phyloP scores from a whole-genome alignment of 495 filamentous ascomycete genomes.

The Lentithecium fluviatile region DNA sequence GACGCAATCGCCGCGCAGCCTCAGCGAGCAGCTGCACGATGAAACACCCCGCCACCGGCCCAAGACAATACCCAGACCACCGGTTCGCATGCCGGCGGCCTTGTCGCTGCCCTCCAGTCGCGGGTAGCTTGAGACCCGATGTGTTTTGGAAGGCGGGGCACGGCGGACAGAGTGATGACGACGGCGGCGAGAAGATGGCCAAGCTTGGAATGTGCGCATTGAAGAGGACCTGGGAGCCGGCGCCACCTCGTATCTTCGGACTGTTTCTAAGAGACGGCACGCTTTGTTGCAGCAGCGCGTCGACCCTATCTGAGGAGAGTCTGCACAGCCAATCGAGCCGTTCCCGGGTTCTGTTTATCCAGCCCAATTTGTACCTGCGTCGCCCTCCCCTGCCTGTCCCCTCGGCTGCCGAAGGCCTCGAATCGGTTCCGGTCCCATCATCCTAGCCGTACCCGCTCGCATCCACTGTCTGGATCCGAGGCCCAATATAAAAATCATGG shows the following conservation, averaged over 20 bases:
- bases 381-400: neutral
- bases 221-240: neutral
- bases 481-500: constrained; percentile 10
- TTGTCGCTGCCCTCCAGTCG: constrained; percentile 1
- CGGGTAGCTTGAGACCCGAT: constrained; percentile 5
- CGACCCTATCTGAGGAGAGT: too few relatives aligned
- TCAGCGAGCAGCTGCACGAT: neutral
- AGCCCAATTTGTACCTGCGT: constrained; percentile 1
- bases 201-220: neutral
- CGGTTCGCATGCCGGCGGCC: constrained; percentile 12
- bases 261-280: neutral
- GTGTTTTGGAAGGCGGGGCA: constrained; percentile 1
- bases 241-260: neutral
- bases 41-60: constrained; percentile 1
- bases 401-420: neutral
- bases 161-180: neutral
- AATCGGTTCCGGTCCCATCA: constrained; percentile 10
- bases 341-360: neutral
- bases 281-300: neutral
- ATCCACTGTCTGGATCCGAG: neutral
- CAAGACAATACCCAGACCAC: constrained; percentile 8
- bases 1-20: neutral
- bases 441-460: neutral
- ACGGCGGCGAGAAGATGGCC: neutral
- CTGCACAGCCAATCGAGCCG: neutral